Base-by-base conservation (phyloP, 2,329 filamentous ascomycete species). In the Cercospora janseana region DNA sequence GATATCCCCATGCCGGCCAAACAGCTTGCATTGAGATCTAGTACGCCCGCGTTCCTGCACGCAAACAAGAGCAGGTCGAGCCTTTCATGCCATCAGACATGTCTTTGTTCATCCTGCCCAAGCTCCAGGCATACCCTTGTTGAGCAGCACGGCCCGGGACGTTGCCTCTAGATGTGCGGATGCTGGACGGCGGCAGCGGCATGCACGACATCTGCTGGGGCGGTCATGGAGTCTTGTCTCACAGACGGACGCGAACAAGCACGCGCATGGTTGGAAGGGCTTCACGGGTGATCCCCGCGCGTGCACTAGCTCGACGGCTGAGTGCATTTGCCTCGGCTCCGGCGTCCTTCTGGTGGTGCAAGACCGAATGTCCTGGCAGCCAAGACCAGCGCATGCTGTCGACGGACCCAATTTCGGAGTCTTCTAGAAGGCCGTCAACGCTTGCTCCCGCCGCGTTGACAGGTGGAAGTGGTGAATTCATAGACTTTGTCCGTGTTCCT, bases 401-500 rank as follows among this genome's bases (percentile, higher is more conserved):
- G 21, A 27, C 32, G 43, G 23, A n/a, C 29, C 49, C 45, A 55
- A 50, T 52, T 49, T 51, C 40, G 42, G 35, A 52, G 51, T 41
- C 55, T 57, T 59, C 57, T 58, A 55, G 55, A 55, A 59, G 38
- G 52, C 43, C 16, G 55, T 58, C 58, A 52, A 49, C 42, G 35
- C 55, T n/a, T 52, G 57, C 38, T 40, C 42, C 46, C 46, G 50
- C 48, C 55, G 52, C 46, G 40, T 44, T 44, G 20, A 26, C 52
- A 54, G 56, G 16, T 43, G 31, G 46, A 29, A 31, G 27, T 40
- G 42, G 24, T 23, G 21, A 42, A 46, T 37, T 37, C 18, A 43
- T 18, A 29, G 35, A 49, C 54, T 57, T 58, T 59, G 57, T 59
- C 57, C 57, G 56, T 45, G 41, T 44, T 38, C 31, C 29, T 37